phyloP scores from a whole-genome alignment of 352 stramenopile species.

The Phytophthora vignae region DNA sequence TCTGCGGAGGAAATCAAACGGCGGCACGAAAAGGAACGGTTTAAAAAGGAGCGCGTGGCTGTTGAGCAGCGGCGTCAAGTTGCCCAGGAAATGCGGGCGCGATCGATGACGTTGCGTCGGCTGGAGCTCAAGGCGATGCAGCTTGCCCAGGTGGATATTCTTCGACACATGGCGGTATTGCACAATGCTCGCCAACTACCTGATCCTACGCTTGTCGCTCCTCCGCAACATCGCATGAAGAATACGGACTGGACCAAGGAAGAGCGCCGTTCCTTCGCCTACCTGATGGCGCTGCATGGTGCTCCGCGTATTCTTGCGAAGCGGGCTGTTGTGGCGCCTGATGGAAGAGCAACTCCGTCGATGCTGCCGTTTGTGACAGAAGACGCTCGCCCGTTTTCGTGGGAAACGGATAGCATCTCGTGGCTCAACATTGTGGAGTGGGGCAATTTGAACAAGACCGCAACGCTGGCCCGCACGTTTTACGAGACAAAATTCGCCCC shows the following conservation, averaged over 20 bases:
- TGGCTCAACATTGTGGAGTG: conserved; percentile 87
- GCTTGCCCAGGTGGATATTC: conserved; percentile 80
- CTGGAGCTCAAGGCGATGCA: conserved; percentile 88
- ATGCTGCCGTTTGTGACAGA: conserved; percentile 44
- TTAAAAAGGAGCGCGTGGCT: conserved; percentile 77
- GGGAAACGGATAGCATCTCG: conserved; percentile 83
- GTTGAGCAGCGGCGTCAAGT: conserved; percentile 80
- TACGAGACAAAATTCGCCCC: conserved; percentile 81
- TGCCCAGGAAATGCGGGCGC: conserved; percentile 74
- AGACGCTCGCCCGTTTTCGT: conserved; percentile 60
- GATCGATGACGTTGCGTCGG: conserved; percentile 65
- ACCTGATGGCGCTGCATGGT: conserved; percentile 77
- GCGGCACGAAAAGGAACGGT: conserved; percentile 79
- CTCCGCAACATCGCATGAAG: conserved; percentile 75
- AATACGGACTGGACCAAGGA: conserved; percentile 89
- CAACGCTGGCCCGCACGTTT: conserved; percentile 60
- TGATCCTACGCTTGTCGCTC: conserved; percentile 33
- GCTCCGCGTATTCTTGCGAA: conserved; percentile 84
- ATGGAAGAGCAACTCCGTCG: conserved; percentile 38
- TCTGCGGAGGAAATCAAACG: conserved; percentile 88
- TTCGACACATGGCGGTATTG: conserved; percentile 73
- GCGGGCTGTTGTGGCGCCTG: conserved; percentile 41
- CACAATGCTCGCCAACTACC: conserved; percentile 76
- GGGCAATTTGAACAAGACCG: conserved; percentile 87
- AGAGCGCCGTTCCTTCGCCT: conserved; percentile 83